Evolutionary conservation across 2,329 filamentous ascomycete species (phyloP).

Genomic region (Aureobasidium pullulans): DNA sequence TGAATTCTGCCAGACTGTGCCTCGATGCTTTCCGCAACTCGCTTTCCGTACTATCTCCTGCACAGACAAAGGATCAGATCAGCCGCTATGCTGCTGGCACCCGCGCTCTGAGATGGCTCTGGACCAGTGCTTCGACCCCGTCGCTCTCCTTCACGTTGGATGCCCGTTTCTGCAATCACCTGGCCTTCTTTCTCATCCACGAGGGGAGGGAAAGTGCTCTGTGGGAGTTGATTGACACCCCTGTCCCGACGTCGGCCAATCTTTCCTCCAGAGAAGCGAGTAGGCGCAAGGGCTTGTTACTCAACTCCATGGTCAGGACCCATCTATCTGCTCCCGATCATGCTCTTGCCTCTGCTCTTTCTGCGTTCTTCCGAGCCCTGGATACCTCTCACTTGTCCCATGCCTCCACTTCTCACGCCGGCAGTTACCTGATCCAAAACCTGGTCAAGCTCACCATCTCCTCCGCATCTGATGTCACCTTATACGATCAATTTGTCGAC

Average conservation of each 20-base stretch:
- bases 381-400: neutral
- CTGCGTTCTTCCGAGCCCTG: slow-evolving; percentile 1
- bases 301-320: slow-evolving; percentile 3
- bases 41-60: slow-evolving; percentile 17
- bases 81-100: slow-evolving; percentile 21
- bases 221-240: slow-evolving; percentile 23
- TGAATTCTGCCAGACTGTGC: slow-evolving; percentile 33
- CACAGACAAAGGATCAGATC: slow-evolving; percentile 13
- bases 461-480: neutral
- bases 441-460: neutral
- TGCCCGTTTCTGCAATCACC: slow-evolving; percentile 16
- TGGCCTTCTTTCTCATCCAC: slow-evolving; percentile 21
- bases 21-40: slow-evolving; percentile 26
- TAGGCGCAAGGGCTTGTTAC: slow-evolving; percentile 3
- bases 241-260: neutral
- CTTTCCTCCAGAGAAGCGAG: neutral
- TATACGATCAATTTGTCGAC: slow-evolving; percentile 12
- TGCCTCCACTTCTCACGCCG: neutral
- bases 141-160: slow-evolving; percentile 20
- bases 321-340: neutral
- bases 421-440: neutral
- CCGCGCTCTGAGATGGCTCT: slow-evolving; percentile 25
- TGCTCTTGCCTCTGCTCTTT: neutral
- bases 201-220: slow-evolving; percentile 24
- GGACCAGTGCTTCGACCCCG: slow-evolving; percentile 18